These are phyloP conservation scores for Leccinum rimulosum DNA, from an alignment of 768 basidiomycete genomes.

Conservation along the genomic window DNA sequence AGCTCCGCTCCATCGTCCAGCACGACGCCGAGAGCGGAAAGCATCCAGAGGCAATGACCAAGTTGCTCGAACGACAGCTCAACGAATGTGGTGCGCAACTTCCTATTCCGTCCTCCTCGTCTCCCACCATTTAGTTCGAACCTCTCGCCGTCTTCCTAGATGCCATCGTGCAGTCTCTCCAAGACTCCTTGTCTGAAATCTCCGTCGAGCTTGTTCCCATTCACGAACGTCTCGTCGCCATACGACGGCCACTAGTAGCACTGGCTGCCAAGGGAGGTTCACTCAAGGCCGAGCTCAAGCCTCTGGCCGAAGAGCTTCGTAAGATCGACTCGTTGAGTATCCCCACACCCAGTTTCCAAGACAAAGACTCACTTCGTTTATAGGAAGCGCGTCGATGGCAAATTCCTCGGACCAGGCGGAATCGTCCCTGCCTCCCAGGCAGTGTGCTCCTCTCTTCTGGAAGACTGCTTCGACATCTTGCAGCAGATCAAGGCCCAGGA, in stretches of 20 bases:
- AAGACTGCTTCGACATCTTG: conserved; percentile 93
- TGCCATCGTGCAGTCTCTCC: conserved; percentile 69
- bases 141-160: conserved; percentile 44
- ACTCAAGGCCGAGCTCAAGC: conserved; percentile 84
- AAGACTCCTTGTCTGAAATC: conserved; percentile 82
- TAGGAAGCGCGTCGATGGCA: conserved; percentile 92
- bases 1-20: conserved; percentile 83
- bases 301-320: conserved; percentile 86
- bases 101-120: conserved; percentile 7
- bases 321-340: conserved; percentile 94
- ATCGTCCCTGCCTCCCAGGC: conserved; percentile 91
- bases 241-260: conserved; percentile 85
- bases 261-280: conserved; percentile 86
- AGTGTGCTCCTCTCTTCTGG: conserved; percentile 85
- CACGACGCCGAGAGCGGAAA: conserved; percentile 78
- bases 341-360: conserved; percentile 20
- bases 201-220: conserved; percentile 88
- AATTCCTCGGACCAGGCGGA: conserved; percentile 90
- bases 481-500: conserved; percentile 96
- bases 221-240: conserved; percentile 82
- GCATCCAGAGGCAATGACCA: conserved; percentile 84
- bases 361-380: conserved; percentile 5
- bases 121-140: neutral
- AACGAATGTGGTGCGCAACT: conserved; percentile 80
- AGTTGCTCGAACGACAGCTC: conserved; percentile 85